Evolutionary conservation across 306 rosid genomes (phyloP), one percentile per base, ranked within the genome.

Genomic region (Glycine latifolia): DNA sequence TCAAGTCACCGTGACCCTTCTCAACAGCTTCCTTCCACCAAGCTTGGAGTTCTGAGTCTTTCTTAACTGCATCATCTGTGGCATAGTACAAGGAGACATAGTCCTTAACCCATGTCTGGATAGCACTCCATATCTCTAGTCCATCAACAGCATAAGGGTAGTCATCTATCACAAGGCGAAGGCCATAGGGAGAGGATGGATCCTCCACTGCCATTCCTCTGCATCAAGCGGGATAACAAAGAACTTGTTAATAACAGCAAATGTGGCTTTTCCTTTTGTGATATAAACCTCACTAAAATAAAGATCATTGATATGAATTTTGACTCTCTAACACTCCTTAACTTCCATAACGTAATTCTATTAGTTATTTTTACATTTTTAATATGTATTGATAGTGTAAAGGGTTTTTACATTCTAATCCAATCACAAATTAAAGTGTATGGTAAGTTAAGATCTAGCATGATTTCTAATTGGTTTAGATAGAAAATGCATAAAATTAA

Each of bases 171-270:
- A 81, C 76, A 0, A 91, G 87, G 59, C 87, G 82, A 75, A 91
- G 88, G 26, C 96, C 96, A 5, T 87, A 62, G 4, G 88, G 90
- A 10, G 76, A 14, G 8, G 65, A 71, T 16, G 81, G 73, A 82
- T 91, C 93, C 85, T 83, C 79, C 7, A 82, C 54, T 47, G 91
- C 94, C 84, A 88, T 52, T 79, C 93, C 96, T 82, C 94, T 91
- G 58, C 61, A 83, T 55, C 75, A n/a, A 49, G 48, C 11, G 8
- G 12, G 7, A 31, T 13, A 37, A 5, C 1, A 55, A 39, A 63
- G 0, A 3, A 12, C 10, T 66, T 56, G 31, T 41, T 20, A 26
- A 0, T 0, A 1, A 41, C 67, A 60, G 85, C 91, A 85, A 0
- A 82, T 7, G 9, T 87, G 79, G 0, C 5, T 41, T 41, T 41